phyloP scores from a whole-genome alignment of 305 asterid genomes.

The Rubia balearica region DNA sequence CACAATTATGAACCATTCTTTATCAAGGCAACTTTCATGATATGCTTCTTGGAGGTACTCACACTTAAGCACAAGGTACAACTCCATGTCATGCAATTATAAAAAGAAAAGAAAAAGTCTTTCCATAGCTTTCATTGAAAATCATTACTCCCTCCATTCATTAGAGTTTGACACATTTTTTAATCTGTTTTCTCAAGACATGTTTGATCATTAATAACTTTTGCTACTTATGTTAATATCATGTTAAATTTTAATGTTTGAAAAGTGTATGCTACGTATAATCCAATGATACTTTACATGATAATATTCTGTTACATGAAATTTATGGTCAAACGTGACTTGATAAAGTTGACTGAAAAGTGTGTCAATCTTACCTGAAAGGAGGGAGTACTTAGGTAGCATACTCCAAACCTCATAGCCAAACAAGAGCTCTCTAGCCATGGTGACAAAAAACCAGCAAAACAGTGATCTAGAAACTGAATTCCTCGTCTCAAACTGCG shows the following conservation, averaged over 20 bases:
- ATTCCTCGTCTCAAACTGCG: neutral
- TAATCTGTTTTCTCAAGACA: too few relatives aligned
- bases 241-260: too few relatives aligned
- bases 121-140: neutral
- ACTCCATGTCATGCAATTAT: neutral
- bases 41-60: neutral
- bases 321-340: too few relatives aligned
- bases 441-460: neutral
- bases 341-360: too few relatives aligned
- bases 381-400: too few relatives aligned
- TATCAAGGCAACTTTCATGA: neutral
- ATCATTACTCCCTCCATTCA: neutral
- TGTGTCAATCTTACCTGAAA: too few relatives aligned
- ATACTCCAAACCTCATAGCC: neutral
- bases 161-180: too few relatives aligned
- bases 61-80: neutral
- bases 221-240: too few relatives aligned
- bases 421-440: neutral
- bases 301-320: too few relatives aligned
- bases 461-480: neutral
- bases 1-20: neutral
- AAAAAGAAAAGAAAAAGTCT: neutral
- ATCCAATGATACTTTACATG: too few relatives aligned
- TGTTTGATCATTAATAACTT: too few relatives aligned
- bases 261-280: too few relatives aligned